Conservation (phyloP, 1,284 basidiomycete genomes). For the Leccinum ponderosum region DNA sequence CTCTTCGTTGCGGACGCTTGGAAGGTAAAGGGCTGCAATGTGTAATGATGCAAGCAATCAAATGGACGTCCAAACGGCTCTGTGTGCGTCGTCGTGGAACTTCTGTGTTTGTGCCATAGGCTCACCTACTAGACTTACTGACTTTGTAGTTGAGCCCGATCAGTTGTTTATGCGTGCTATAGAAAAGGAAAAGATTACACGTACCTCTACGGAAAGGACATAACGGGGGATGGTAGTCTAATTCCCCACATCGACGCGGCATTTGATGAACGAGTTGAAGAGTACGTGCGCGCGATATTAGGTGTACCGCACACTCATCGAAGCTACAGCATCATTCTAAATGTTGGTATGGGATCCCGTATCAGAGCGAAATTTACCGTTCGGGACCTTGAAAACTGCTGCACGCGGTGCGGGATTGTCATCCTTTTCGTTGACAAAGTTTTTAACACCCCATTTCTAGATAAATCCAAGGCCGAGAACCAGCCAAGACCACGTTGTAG, state of each 20-base stretch:
- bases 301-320: slow-evolving; percentile 2
- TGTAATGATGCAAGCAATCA: too few species aligned
- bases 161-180: slow-evolving; percentile 1
- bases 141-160: background rate
- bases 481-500: slow-evolving; percentile 87
- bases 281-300: slow-evolving; percentile 51
- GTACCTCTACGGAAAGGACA: slow-evolving; percentile 83
- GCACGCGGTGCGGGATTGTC: slow-evolving; percentile 59
- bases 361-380: slow-evolving; percentile 82
- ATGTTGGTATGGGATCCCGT: slow-evolving; percentile 97
- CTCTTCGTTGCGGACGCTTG: too few species aligned
- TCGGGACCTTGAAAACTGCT: slow-evolving; percentile 90
- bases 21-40: too few species aligned
- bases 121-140: too few species aligned
- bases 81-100: too few species aligned
- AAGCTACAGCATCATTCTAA: slow-evolving; percentile 77
- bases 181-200: slow-evolving; percentile 96
- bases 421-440: background rate
- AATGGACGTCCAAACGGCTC: too few species aligned
- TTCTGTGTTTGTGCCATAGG: too few species aligned
- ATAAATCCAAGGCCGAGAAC: slow-evolving; percentile 67
- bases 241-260: slow-evolving; percentile 80
- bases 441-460: slow-evolving; percentile 38
- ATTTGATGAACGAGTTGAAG: slow-evolving; percentile 74
- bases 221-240: slow-evolving; percentile 73